A percentile compares a stretch with the other conserved stretches of the same genome.
phyloP scores from a whole-genome alignment of 2,329 filamentous ascomycete genomes.

The Keithomyces neogunnii region DNA sequence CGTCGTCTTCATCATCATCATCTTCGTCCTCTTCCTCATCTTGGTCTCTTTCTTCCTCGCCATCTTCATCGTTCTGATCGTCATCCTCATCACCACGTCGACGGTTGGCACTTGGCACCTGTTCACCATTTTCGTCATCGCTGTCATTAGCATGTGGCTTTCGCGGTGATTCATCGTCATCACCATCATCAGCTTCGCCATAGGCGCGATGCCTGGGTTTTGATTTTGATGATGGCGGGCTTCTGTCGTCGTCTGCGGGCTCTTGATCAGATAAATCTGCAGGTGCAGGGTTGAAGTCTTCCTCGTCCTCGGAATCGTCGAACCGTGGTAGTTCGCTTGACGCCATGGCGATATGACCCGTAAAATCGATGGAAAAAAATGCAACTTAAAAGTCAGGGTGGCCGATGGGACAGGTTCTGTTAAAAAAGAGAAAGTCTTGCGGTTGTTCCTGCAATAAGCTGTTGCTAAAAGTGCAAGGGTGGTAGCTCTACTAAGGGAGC shows the following conservation, averaged over 20 bases:
- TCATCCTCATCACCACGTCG: slow-evolving; percentile 18
- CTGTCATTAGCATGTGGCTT: slow-evolving; percentile 15
- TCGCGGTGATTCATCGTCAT: slow-evolving; percentile 28
- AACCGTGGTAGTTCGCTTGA: slow-evolving; percentile 38
- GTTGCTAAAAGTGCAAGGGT: too few relatives aligned
- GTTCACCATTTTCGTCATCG: slow-evolving; percentile 33
- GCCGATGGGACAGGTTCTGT: too few relatives aligned
- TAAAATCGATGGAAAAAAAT: background rate
- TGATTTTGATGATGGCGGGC: slow-evolving; percentile 27
- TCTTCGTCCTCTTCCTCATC: slow-evolving; percentile 48
- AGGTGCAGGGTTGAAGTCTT: slow-evolving; percentile 80
- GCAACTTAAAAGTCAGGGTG: too few relatives aligned
- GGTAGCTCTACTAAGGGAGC: too few relatives aligned
- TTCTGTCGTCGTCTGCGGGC: slow-evolving; percentile 27
- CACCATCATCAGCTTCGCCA: slow-evolving; percentile 25
- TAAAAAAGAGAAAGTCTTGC: too few relatives aligned
- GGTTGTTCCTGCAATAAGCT: too few relatives aligned
- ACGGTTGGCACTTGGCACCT: slow-evolving; percentile 15
- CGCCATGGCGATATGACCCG: slow-evolving; percentile 32
- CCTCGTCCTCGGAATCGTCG: slow-evolving; percentile 67
- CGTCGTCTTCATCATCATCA: slow-evolving; percentile 56
- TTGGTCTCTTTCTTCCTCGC: slow-evolving; percentile 31
- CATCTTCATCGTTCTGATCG: slow-evolving; percentile 24
- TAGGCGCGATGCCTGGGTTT: slow-evolving; percentile 13
- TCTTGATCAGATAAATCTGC: slow-evolving; percentile 61